A percentile compares a stretch with the other conserved stretches of the same genome.
These are phyloP conservation scores for Tripidium arundinaceum DNA, from an alignment of 202 grass and related monocot species.

Conservation along the genomic window DNA sequence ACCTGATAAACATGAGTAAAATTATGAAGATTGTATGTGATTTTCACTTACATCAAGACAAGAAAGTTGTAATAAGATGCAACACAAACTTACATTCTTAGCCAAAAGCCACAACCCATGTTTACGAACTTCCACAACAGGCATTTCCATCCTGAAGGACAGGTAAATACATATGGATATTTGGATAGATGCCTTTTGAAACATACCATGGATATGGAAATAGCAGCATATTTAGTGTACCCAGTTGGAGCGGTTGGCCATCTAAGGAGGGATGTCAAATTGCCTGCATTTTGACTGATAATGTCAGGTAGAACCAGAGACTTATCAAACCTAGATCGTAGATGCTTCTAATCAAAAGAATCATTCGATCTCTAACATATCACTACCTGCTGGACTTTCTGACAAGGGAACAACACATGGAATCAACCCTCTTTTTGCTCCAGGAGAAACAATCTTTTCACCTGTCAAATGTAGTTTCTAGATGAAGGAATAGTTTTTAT, in stretches of 20 bases:
- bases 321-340: neutral
- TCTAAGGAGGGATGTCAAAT: constrained; percentile 88
- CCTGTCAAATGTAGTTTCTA: constrained; percentile 33
- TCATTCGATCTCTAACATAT: neutral
- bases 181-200: constrained; percentile 15
- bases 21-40: neutral
- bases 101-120: constrained; percentile 91
- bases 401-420: constrained; percentile 77
- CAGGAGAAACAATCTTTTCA: constrained; percentile 79
- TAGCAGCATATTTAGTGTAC: constrained; percentile 39
- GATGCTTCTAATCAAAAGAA: neutral
- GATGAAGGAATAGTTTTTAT: neutral
- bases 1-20: constrained; percentile 53
- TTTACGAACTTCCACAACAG: constrained; percentile 75
- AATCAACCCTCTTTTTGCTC: constrained; percentile 73
- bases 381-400: constrained; percentile 78
- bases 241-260: constrained; percentile 94
- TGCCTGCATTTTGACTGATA: constrained; percentile 46
- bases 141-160: constrained; percentile 89
- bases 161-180: neutral
- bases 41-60: neutral
- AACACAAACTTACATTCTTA: constrained; percentile 65
- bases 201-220: neutral
- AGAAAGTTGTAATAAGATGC: neutral
- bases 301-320: constrained; percentile 21